Evolutionary conservation across 2,329 filamentous ascomycete genomes (phyloP).

Genomic region (Metarhizium robertsii): DNA sequence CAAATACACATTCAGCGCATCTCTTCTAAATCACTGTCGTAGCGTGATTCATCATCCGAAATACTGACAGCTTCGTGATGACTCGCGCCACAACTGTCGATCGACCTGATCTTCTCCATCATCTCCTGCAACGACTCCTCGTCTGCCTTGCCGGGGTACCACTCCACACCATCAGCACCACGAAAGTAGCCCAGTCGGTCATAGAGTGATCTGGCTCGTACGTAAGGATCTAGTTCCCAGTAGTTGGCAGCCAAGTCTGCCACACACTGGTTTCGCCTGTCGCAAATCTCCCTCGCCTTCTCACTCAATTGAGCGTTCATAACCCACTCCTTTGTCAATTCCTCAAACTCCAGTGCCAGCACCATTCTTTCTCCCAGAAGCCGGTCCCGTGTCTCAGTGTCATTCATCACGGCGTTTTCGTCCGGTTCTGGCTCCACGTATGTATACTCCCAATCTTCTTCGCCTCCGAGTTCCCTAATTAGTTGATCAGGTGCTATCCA

Average conservation of each 20-base stretch:
- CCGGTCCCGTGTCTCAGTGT: constrained; percentile 47
- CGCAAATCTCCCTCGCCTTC: constrained; percentile 34
- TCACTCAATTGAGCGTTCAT: constrained; percentile 22
- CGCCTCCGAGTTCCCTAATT: constrained; percentile 67
- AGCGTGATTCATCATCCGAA: background rate
- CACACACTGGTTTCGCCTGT: constrained; percentile 49
- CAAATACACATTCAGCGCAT: background rate
- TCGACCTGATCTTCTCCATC: constrained; percentile 2
- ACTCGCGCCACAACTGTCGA: background rate
- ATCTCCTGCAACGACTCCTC: constrained; percentile 1
- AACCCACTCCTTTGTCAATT: constrained; percentile 65
- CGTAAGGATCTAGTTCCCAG: constrained; percentile 75
- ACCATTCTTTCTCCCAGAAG: constrained; percentile 51
- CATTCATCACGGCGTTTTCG: constrained; percentile 64
- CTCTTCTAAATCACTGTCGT: background rate
- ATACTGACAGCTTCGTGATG: background rate
- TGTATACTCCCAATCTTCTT: constrained; percentile 67
- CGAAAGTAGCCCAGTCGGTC: constrained; percentile 65
- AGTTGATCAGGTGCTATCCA: constrained; percentile 62
- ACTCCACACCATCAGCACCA: constrained; percentile 55
- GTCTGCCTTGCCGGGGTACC: constrained; percentile 36
- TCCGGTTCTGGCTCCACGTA: constrained; percentile 63
- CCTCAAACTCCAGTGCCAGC: constrained; percentile 60
- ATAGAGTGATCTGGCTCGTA: constrained; percentile 66
- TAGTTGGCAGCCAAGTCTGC: constrained; percentile 59